phyloP scores from a whole-genome alignment of 1,139 yeast species.

The Saccharomyces hybrid region DNA sequence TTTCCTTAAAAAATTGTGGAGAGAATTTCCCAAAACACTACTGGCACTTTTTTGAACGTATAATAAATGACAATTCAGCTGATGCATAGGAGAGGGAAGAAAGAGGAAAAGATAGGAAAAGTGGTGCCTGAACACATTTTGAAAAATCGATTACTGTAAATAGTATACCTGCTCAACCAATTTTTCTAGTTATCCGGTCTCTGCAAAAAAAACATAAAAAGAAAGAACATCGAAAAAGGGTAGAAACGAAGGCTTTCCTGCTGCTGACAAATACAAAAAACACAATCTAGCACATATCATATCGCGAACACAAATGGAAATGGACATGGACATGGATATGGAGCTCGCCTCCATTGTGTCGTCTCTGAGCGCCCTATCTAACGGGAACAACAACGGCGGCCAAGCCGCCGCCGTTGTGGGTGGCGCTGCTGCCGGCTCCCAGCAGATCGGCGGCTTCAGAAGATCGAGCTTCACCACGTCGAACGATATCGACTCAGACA shows the following conservation, averaged over 20 bases:
- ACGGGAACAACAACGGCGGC: conserved; percentile 9
- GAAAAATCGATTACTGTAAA: neutral
- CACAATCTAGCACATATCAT: neutral
- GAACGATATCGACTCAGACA: conserved; percentile 24
- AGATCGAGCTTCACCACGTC: conserved; percentile 24
- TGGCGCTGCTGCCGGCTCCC: conserved; percentile 1
- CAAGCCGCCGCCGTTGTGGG: neutral
- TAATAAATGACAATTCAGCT: neutral
- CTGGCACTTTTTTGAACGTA: neutral
- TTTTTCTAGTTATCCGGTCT: neutral
- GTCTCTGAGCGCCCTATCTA: conserved; percentile 30
- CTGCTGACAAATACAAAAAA: neutral
- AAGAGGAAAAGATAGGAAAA: neutral
- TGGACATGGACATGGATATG: conserved; percentile 20
- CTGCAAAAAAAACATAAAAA: neutral
- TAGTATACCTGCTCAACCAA: neutral
- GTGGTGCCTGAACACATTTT: neutral
- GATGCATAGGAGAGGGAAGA: neutral
- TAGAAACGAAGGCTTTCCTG: neutral
- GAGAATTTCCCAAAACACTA: neutral
- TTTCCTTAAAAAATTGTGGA: neutral
- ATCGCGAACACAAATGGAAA: neutral
- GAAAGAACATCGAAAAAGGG: conserved; percentile 2
- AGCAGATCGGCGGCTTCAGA: conserved; percentile 28
- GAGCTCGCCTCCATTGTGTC: conserved; percentile 33